phyloP scores from a whole-genome alignment of 176 grass and related monocot genomes.

The Ananas comosus region DNA sequence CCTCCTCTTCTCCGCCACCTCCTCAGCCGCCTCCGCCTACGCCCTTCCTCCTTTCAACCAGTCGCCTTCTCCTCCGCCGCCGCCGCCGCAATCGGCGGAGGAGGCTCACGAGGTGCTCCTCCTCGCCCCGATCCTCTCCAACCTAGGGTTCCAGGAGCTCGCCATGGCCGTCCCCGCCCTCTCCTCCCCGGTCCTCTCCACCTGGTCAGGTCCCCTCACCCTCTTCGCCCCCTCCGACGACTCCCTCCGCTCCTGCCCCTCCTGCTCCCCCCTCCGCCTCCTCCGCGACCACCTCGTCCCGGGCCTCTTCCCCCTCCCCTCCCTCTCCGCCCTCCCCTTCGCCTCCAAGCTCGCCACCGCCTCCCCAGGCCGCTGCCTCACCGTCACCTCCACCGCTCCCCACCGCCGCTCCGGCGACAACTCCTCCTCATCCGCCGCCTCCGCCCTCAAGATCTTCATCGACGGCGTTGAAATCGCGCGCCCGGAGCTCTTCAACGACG shows the following conservation, averaged over 20 bases:
- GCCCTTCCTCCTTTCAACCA: neutral
- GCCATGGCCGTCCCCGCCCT: conserved; percentile 37
- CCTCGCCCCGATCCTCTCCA: conserved; percentile 35
- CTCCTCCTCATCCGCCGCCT: conserved; percentile 9
- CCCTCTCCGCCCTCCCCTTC: conserved; percentile 29
- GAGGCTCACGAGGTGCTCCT: conserved; percentile 7
- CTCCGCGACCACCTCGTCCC: conserved; percentile 55
- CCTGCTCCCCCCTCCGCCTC: conserved; percentile 37
- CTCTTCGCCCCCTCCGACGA: conserved; percentile 49
- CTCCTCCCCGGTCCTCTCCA: conserved; percentile 9
- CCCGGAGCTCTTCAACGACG: conserved; percentile 66
- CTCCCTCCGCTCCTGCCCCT: conserved; percentile 34
- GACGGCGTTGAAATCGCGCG: conserved; percentile 49
- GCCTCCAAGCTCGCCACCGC: conserved; percentile 40
- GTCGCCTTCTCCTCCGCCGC: neutral
- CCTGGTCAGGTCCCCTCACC: conserved; percentile 53
- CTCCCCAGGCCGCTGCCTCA: conserved; percentile 47
- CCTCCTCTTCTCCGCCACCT: neutral
- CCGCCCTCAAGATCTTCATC: conserved; percentile 38
- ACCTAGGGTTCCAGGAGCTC: conserved; percentile 66
- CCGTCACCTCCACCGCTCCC: conserved; percentile 25
- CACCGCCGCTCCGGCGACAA: conserved; percentile 22
- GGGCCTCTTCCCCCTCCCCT: conserved; percentile 47
- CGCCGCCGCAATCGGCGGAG: neutral
- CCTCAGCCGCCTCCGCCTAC: neutral